Conservation (phyloP, 257 asterid species). For the Jacaranda mimosifolia region DNA sequence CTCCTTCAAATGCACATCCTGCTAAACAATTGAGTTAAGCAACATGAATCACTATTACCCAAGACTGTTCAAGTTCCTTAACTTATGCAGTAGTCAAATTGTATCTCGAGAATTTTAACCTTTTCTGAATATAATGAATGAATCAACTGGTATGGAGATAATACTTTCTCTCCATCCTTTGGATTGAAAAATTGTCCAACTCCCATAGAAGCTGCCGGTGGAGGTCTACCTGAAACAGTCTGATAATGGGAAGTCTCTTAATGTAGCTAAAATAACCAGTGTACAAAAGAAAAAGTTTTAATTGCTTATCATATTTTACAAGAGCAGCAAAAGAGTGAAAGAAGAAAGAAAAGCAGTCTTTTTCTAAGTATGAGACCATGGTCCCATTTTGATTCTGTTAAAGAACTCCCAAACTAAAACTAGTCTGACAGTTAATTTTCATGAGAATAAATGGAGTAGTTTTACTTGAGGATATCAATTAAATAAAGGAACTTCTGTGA, state of each 20-base stretch:
- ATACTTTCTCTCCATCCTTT: constrained; percentile 66
- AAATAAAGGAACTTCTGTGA: not conserved
- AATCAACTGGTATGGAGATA: constrained; percentile 66
- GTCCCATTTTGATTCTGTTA: not conserved
- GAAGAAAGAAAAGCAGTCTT: constrained; percentile 14
- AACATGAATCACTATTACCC: constrained; percentile 29
- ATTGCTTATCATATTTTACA: constrained; percentile 16
- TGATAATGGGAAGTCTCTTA: constrained; percentile 49
- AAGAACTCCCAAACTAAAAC: not conserved
- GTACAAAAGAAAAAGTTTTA: not conserved
- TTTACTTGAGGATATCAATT: not conserved
- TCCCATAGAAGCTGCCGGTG: constrained; percentile 98
- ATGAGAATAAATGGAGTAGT: not conserved
- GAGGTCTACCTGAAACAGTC: constrained; percentile 97
- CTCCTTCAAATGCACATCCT: constrained; percentile 77
- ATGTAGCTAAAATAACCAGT: constrained; percentile 22
- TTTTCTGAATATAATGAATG: constrained; percentile 58
- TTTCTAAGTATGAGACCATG: not conserved
- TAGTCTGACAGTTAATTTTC: constrained; percentile 7
- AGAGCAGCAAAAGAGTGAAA: not conserved
- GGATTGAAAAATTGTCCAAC: constrained; percentile 93
- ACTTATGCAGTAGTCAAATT: constrained; percentile 31
- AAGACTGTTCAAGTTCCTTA: constrained; percentile 25
- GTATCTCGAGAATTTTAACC: constrained; percentile 53
- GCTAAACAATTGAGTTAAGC: constrained; percentile 50